A percentile compares a stretch with the other conserved stretches of the same genome.
phyloP scores from a whole-genome alignment of 2,329 filamentous ascomycete species.

The Curvularia verruculosa region DNA sequence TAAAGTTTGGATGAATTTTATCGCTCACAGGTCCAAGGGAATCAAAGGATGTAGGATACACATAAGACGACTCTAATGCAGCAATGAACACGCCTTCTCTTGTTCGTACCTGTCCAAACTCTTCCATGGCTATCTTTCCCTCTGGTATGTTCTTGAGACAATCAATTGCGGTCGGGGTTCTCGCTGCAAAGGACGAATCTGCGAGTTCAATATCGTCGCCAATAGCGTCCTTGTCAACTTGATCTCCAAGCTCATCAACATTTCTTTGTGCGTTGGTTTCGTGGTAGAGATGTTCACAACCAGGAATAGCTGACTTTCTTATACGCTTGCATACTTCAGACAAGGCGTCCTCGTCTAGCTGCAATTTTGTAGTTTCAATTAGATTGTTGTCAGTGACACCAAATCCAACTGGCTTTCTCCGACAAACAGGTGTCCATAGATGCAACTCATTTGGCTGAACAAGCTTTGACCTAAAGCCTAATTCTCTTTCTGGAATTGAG shows the following conservation, averaged over 20 bases:
- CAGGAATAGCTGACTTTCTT: neutral
- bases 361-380: neutral
- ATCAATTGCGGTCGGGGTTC: too few relatives aligned
- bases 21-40: conserved; percentile 4
- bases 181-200: too few relatives aligned
- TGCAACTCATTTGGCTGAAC: neutral
- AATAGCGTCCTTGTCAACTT: too few relatives aligned
- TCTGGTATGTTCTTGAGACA: too few relatives aligned
- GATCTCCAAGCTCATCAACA: neutral
- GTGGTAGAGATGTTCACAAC: neutral
- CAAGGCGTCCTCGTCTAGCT: neutral
- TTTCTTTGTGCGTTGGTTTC: conserved; percentile 1
- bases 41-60: conserved; percentile 22
- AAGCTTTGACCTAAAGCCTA: neutral
- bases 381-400: neutral
- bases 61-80: conserved; percentile 10
- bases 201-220: too few relatives aligned
- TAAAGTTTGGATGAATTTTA: neutral
- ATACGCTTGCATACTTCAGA: neutral
- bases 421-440: neutral
- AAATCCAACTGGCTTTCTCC: neutral
- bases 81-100: conserved; percentile 11
- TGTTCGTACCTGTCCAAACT: neutral
- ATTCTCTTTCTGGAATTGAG: neutral
- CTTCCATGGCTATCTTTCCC: neutral